Base-by-base conservation (phyloP, 805 yeast species). In the Candida sanyiensis region DNA sequence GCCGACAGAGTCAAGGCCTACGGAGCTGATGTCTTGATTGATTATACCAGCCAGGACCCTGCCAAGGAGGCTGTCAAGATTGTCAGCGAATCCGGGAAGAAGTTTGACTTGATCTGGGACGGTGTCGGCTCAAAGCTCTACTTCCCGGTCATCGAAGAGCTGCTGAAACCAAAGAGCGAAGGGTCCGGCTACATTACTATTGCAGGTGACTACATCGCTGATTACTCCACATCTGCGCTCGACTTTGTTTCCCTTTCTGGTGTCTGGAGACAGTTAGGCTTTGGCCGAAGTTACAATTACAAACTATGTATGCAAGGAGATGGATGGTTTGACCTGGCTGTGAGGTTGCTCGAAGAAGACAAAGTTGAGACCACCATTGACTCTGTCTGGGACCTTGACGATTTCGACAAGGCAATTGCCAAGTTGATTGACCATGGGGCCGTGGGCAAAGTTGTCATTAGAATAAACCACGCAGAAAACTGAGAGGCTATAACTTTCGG, bases 21-120 rank as follows among this genome's bases (percentile, higher is more conserved):
- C 11, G 94, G 94, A n/a, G 88, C 80, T n/a, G 74, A 73, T 43
- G 45, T 62, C n/a, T 56, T 64, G 13, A 62, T 82, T 31, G 79
- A 83, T 47, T 83, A 83, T 58, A 70, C 69, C 17, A 62, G 66
- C 33, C 69, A 69, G 22, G 58, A 60, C 40, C 59, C 53, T 26
- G 67, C 68, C 33, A 51, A 66, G 39, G 42, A 38, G 28, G 67
- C 67, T 32, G 52, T 66, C 42, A 40, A 54, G 39, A 37, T 51
- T 35, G 29, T 41, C 9, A 22, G 37, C 7, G 49, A 51, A 19
- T 45, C 52, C 12, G 58, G 63, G 34, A 67, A 70, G 35, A 63
- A 70, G 44, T 83, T 77, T 49, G 86, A 82, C 52, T 53, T 72
- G 7, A 73, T 83, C 30, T 53, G 77, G 20, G 95, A 85, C 59